A percentile compares a stretch with the other conserved stretches of the same genome.
These are phyloP conservation scores for Obelidium mucronatum DNA, from an alignment of 192 early-diverging fungal genomes.

Conservation along the genomic window DNA sequence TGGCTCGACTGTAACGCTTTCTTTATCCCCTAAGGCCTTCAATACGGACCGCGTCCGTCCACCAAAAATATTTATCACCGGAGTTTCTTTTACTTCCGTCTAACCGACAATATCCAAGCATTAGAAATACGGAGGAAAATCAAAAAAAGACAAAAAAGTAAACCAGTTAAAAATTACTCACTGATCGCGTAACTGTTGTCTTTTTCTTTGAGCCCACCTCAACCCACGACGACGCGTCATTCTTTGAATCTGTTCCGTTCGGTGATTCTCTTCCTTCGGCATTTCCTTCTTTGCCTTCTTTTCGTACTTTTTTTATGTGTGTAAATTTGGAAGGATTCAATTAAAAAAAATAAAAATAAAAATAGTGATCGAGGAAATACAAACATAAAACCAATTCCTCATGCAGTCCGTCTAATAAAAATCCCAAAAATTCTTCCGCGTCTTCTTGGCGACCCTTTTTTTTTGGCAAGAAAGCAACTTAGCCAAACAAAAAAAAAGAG, in stretches of 20 bases:
- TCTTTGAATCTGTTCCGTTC: conserved; percentile 45
- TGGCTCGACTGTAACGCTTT: conserved; percentile 86
- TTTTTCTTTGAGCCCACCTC: conserved; percentile 92
- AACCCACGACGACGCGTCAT: conserved; percentile 63
- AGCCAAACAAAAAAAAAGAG: background rate
- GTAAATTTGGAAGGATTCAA: no score
- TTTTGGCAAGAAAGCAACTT: conserved; percentile 29
- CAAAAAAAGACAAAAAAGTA: background rate
- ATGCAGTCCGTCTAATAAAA: conserved; percentile 92
- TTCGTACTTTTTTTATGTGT: background rate
- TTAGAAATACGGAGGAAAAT: background rate
- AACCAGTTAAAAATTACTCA: conserved; percentile 31
- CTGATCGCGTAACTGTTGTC: conserved; percentile 66
- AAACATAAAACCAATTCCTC: conserved; percentile 70
- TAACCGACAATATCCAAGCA: conserved; percentile 38
- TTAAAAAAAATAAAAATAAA: background rate
- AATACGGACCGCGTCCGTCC: conserved; percentile 83
- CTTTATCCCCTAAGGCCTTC: conserved; percentile 72
- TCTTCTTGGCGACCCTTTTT: conserved; percentile 97
- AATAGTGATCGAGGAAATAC: background rate
- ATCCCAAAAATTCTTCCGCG: conserved; percentile 95
- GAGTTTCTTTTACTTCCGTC: conserved; percentile 73
- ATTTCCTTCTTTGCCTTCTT: background rate
- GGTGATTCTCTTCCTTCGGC: conserved; percentile 27
- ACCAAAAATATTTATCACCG: conserved; percentile 87